A percentile compares a stretch with the other conserved stretches of the same genome.
These are phyloP conservation scores for Pinus taeda DNA, from an alignment of 75 land plant genomes.

Conservation along the genomic window DNA sequence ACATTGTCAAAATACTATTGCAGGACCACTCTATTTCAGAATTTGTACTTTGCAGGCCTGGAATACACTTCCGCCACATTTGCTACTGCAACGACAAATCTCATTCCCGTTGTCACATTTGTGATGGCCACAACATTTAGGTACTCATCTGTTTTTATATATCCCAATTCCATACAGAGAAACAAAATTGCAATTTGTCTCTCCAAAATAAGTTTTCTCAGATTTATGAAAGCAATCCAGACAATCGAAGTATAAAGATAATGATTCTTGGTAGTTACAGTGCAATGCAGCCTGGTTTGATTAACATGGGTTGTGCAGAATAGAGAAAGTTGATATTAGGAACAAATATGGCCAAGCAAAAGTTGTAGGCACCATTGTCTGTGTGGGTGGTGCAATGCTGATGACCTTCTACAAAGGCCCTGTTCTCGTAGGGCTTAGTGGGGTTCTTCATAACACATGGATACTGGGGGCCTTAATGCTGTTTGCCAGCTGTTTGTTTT, in stretches of 20 bases:
- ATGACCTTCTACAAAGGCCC: constrained; percentile 5
- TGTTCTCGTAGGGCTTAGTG: too few species aligned
- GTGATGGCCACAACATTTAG: constrained; percentile 37
- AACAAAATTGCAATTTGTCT: too few species aligned
- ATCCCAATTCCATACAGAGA: too few species aligned
- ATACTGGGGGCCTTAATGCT: neutral
- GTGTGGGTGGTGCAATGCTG: neutral
- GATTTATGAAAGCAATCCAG: too few species aligned
- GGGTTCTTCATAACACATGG: neutral
- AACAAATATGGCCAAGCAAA: neutral
- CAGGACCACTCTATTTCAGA: constrained; percentile 28
- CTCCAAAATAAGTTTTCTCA: too few species aligned
- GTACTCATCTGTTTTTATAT: constrained; percentile 10
- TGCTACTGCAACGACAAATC: constrained; percentile 43
- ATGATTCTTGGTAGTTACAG: too few species aligned
- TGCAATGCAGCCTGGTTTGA: too few species aligned
- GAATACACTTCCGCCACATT: constrained; percentile 58
- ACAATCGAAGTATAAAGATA: too few species aligned
- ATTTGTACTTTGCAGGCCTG: constrained; percentile 22
- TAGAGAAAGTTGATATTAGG: neutral
- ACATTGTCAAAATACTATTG: neutral
- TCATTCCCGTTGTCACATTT: constrained; percentile 56
- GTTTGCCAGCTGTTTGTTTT: neutral
- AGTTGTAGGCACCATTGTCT: neutral
- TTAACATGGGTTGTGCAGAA: neutral